Evolutionary conservation across 176 grass and related monocot genomes (phyloP).

Genomic region (Zea mays): Zm-B73-REFERENCE-NAM-5.0 NC_050102.1:180478001-180478500

Average conservation of each 20-base stretch:
- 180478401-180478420: too few species aligned
- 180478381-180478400: too few species aligned
- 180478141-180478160: constrained; percentile 24
- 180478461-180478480: too few species aligned
- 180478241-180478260: neutral
- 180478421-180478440: too few species aligned
- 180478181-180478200: neutral
- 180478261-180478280: neutral
- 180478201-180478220: neutral
- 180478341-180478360: too few species aligned
- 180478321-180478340: too few species aligned
- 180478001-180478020: constrained; percentile 91
- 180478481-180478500: too few species aligned
- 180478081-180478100: constrained; percentile 14
- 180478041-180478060: constrained; percentile 50
- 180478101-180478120: constrained; percentile 18
- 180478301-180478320: too few species aligned
- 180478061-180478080: constrained; percentile 22
- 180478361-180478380: too few species aligned
- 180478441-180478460: too few species aligned
- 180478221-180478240: constrained; percentile 17
- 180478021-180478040: constrained; percentile 93
- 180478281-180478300: too few species aligned
- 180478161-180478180: constrained; percentile 11
- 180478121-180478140: neutral